phyloP scores from a whole-genome alignment of 2,329 filamentous ascomycete genomes.

The Aureobasidium mangrovei region DNA sequence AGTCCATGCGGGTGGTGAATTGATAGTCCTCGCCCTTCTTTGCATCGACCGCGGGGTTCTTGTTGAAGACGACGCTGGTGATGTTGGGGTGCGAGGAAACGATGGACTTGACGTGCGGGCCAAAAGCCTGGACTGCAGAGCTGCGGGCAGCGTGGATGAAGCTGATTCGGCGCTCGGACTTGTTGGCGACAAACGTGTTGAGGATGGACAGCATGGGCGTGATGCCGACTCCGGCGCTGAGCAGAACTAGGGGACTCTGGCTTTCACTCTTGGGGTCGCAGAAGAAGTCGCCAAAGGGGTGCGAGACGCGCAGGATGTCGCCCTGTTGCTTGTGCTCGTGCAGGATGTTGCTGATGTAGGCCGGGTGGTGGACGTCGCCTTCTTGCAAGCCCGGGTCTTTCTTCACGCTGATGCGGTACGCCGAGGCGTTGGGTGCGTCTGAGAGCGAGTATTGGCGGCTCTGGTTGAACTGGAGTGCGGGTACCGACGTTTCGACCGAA shows the following conservation, averaged over 20 bases:
- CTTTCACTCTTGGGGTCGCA: conserved; percentile 41
- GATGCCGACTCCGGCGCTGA: conserved; percentile 60
- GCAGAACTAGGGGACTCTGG: conserved; percentile 51
- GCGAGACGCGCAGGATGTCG: conserved; percentile 55
- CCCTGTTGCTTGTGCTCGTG: conserved; percentile 54
- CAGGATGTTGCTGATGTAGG: conserved; percentile 61
- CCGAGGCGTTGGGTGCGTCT: conserved; percentile 39
- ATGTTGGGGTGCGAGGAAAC: conserved; percentile 26
- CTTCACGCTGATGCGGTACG: conserved; percentile 67
- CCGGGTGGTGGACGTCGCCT: conserved; percentile 45
- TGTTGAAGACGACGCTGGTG: conserved; percentile 50
- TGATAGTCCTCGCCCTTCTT: conserved; percentile 49
- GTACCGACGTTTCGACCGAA: conserved; percentile 52
- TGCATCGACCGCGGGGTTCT: conserved; percentile 40
- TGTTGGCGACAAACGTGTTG: conserved; percentile 39
- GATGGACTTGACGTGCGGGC: conserved; percentile 32
- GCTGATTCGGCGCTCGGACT: conserved; percentile 42
- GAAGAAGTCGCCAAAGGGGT: conserved; percentile 56
- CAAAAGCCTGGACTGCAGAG: conserved; percentile 47
- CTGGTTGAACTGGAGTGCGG: conserved; percentile 58
- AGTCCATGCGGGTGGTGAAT: conserved; percentile 48
- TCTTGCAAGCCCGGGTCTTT: conserved; percentile 48
- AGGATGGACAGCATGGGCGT: conserved; percentile 60
- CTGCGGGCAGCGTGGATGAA: conserved; percentile 56
- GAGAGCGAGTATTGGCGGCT: conserved; percentile 48